Base-by-base conservation (phyloP, 2,329 filamentous ascomycete genomes). In the Aspergillus texensis region DNA sequence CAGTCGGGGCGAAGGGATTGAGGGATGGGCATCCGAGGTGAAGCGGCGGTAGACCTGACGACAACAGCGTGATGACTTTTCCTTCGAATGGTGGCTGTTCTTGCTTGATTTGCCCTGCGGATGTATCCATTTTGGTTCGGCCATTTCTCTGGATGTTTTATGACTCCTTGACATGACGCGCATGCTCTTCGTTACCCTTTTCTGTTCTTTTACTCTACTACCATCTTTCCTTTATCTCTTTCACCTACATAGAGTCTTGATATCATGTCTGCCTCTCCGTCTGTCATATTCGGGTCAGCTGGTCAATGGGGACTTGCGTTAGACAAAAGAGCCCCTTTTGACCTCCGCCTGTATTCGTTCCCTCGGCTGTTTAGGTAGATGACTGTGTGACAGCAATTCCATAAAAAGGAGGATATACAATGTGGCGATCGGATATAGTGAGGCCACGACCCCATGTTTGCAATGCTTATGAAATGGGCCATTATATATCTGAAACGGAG, bases 21-120 rank as follows among this genome's bases (percentile, higher is more conserved):
- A 97, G 61, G 94, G 94, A 4, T 98, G 94, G 94, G 89, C 93
- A 10, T 89, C 84, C 46, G 94, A 98, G 82, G 86, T 96, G 72
- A 94, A 95, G 83, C 91, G 90, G 82, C 87, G 91, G 81, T 93
- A 62, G 63, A 57, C 48, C 26, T 45, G 50, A 54, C 32, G 48
- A n/a, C 48, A 41, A 50, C 36, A 57, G 46, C 45, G 62, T 64
- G 65, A 64, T 55, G 63, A 62, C 41, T 64, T 36, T 63, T 70
- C 67, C 57, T 54, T 57, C 53, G 56, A 62, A 64, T 70, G 67
- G 68, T 65, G 70, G 66, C 72, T 67, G 70, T 73, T 72, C 68
- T 72, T 71, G 70, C 67, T 64, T 62, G 59, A 53, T 64, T 58
- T 65, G 62, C 53, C 61, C 67, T 70, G 69, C 68, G 70, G 69